Percentiles rank a stretch among this genome's conserved stretches.
These are phyloP conservation scores for Filosporella fistucella DNA, from an alignment of 495 filamentous ascomycete species.

Conservation along the genomic window DNA sequence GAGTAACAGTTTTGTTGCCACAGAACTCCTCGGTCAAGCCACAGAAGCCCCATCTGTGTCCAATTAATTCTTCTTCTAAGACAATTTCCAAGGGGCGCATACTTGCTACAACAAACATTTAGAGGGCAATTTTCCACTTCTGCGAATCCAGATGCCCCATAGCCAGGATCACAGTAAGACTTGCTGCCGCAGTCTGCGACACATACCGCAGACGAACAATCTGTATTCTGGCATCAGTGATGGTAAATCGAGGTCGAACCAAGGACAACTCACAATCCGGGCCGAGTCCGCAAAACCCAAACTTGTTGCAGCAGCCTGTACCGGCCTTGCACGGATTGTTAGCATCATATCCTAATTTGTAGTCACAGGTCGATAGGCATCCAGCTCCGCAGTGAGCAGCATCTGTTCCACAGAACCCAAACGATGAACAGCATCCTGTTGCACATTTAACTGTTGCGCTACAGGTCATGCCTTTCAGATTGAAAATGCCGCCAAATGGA, in stretches of 20 bases:
- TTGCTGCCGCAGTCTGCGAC: background rate
- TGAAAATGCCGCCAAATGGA: too few relatives aligned
- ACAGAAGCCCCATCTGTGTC: too few relatives aligned
- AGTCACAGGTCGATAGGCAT: too few relatives aligned
- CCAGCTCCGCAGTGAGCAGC: too few relatives aligned
- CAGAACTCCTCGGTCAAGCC: background rate
- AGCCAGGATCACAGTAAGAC: background rate
- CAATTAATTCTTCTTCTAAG: background rate
- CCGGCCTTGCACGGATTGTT: too few relatives aligned
- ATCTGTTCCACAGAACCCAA: too few relatives aligned
- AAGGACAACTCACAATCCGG: background rate
- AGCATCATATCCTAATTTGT: too few relatives aligned
- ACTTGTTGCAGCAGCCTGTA: slow-evolving; percentile 3
- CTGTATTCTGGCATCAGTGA: background rate
- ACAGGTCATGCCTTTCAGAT: too few relatives aligned
- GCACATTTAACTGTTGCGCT: too few relatives aligned
- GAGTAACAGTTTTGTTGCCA: background rate
- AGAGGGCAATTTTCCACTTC: background rate
- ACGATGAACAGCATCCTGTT: too few relatives aligned
- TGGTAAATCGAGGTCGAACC: background rate
- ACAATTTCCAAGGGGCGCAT: background rate
- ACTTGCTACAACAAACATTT: background rate
- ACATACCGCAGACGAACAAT: background rate
- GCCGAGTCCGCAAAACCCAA: slow-evolving; percentile 1
- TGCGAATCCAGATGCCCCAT: background rate